These are phyloP conservation scores for Syzygium jambos DNA, from an alignment of 345 rosid genomes.

Conservation along the genomic window DNA sequence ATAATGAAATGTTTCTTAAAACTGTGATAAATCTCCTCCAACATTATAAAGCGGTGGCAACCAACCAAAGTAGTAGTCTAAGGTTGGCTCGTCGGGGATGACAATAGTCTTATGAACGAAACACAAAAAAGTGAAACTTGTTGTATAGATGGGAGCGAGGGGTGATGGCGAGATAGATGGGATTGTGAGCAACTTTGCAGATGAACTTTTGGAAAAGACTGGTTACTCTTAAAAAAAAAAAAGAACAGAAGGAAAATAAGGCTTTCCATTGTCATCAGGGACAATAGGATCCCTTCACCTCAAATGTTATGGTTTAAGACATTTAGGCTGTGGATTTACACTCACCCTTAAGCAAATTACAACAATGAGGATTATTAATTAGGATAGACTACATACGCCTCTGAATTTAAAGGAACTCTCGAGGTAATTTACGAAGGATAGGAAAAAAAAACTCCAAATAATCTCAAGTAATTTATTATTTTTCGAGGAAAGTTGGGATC, in stretches of 20 bases:
- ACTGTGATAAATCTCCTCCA: rapidly evolving
- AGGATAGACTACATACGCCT: rapidly evolving
- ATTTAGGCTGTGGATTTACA: too few species aligned
- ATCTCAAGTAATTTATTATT: too few species aligned
- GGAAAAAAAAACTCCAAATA: too few species aligned
- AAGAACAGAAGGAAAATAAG: rapidly evolving
- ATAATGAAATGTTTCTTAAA: too few species aligned
- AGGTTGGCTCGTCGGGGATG: too few species aligned
- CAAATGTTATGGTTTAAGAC: too few species aligned
- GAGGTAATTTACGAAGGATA: neutral
- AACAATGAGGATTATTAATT: rapidly evolving
- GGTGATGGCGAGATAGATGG: neutral
- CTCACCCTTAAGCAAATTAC: neutral
- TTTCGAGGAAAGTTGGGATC: neutral
- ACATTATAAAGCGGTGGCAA: neutral
- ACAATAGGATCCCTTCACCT: neutral
- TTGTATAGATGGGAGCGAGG: too few species aligned
- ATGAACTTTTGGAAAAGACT: neutral
- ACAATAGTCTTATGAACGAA: neutral
- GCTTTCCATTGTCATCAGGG: neutral
- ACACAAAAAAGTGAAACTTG: neutral
- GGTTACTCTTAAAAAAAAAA: neutral
- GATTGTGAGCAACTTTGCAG: neutral
- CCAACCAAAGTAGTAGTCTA: neutral
- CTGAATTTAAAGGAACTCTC: rapidly evolving